A percentile compares a stretch with the other conserved stretches of the same genome.
Evolutionary conservation across 73 alveolate species (phyloP).

Genomic region (Tetrahymena elliotti): DNA sequence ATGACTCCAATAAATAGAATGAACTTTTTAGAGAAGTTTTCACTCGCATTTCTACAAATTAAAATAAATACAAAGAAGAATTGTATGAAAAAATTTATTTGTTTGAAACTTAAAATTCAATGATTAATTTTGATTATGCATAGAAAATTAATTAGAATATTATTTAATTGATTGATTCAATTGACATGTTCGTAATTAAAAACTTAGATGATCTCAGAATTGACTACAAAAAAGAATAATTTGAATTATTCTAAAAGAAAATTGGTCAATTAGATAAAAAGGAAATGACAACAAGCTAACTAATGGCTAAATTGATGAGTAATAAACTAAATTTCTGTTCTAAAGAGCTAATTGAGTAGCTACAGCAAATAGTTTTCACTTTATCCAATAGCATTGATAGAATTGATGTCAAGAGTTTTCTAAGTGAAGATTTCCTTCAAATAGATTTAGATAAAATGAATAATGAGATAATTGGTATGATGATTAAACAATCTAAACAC

Average conservation of each 20-base stretch:
- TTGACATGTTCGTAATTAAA: background rate
- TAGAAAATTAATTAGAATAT: background rate
- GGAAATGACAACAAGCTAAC: background rate
- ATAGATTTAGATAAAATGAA: background rate
- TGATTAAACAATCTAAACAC: background rate
- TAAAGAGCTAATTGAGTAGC: background rate
- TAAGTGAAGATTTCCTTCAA: background rate
- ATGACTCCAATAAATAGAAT: background rate
- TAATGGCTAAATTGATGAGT: background rate
- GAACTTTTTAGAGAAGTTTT: background rate
- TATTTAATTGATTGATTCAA: background rate
- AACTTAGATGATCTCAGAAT: background rate
- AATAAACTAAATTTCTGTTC: background rate
- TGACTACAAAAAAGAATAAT: background rate
- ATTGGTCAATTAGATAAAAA: background rate
- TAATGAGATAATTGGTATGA: background rate
- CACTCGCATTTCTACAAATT: background rate
- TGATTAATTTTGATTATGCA: background rate
- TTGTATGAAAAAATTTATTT: background rate
- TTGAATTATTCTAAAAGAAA: background rate
- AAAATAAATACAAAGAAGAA: background rate
- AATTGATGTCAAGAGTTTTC: background rate
- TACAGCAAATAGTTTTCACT: background rate
- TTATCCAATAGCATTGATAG: background rate
- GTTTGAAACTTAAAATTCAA: background rate